Evolutionary conservation across 495 filamentous ascomycete species (phyloP).

Genomic region (Tuber borchii): DNA sequence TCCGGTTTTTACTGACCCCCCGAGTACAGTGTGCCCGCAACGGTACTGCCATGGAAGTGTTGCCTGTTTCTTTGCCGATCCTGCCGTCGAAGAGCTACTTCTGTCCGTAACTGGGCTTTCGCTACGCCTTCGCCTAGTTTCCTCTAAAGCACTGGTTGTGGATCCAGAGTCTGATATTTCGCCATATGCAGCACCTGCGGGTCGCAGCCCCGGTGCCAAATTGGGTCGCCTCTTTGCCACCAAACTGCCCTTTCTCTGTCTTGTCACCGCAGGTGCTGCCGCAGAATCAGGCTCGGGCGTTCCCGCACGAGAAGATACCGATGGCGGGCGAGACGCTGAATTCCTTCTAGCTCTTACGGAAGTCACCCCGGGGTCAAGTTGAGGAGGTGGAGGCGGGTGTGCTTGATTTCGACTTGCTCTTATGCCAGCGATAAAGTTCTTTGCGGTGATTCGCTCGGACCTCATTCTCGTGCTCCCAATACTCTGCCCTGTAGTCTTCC

Average conservation of each 20-base stretch:
- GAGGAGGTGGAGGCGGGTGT: background rate
- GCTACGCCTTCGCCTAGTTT: conserved; percentile 11
- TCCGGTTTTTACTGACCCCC: no score
- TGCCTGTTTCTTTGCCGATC: conserved; percentile 16
- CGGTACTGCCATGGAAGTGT: conserved; percentile 20
- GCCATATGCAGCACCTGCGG: conserved; percentile 5
- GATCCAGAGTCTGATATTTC: conserved; percentile 39
- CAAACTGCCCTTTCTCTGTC: conserved; percentile 18
- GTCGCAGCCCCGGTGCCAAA: conserved; percentile 23
- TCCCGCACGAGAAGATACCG: conserved; percentile 22
- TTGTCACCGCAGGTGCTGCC: conserved; percentile 9
- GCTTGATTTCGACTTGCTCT: background rate
- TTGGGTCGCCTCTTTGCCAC: conserved; percentile 20
- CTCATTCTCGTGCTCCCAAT: conserved; percentile 96
- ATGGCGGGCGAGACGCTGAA: conserved; percentile 12
- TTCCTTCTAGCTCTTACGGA: background rate
- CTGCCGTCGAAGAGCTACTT: conserved; percentile 15
- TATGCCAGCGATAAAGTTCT: conserved; percentile 41
- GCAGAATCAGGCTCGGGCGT: conserved; percentile 34
- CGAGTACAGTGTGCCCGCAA: conserved; percentile 21
- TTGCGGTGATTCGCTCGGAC: conserved; percentile 65
- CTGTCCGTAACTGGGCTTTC: conserved; percentile 33
- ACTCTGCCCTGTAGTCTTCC: conserved; percentile 87
- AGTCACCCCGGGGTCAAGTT: background rate
- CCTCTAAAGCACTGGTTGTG: conserved; percentile 13